Evolutionary conservation across 345 rosid species (phyloP), one percentile per base, ranked within the genome.

Genomic region (Citrus australasica): DNA sequence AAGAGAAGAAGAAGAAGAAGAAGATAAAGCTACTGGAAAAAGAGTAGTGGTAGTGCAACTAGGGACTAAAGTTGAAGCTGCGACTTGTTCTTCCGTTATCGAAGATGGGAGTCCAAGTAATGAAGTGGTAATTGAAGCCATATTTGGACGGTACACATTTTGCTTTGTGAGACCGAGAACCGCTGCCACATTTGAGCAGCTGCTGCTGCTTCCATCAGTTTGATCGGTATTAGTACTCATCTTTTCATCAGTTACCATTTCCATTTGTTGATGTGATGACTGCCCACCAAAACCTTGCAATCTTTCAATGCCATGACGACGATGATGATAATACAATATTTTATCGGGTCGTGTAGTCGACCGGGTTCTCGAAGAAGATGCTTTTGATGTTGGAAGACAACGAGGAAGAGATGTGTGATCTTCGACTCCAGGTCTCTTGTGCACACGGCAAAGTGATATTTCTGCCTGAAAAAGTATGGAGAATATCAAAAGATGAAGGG

Each of bases 371-470:
- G 83, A 83, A 13, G 92, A 84, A 10, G 88, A 77, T 56, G 89
- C 74, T 61, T 82, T 81, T 28, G 69, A 35, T 10, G 93, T 85
- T 2, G 92, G 84, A 67, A 87, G 84, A 16, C 87, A 84, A 28
- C 97, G 97, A n/a, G 96, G 97, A n/a, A 93, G 85, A 1, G 97
- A 91, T 9, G 94, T 92, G 76, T 90, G 94, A 79, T 93, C 99
- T 82, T 93, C 99, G 3, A 95, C 96, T 77, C 99, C 99, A 27
- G 97, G 86, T 76, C 99, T 87, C 83, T 93, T 95, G 90, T 95
- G 93, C 24, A 95, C 99, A 4, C 99, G 93, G 76, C 99, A 95
- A 51, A 95, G 89, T 0, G 99, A 95, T 82, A 91, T 95, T 84
- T 95, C 99, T 22, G 89, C 89, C 98, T 93, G 84, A 32, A 60